Evolutionary conservation across 495 filamentous ascomycete species (phyloP).

Genomic region (Podospora pseudoanserina): DNA sequence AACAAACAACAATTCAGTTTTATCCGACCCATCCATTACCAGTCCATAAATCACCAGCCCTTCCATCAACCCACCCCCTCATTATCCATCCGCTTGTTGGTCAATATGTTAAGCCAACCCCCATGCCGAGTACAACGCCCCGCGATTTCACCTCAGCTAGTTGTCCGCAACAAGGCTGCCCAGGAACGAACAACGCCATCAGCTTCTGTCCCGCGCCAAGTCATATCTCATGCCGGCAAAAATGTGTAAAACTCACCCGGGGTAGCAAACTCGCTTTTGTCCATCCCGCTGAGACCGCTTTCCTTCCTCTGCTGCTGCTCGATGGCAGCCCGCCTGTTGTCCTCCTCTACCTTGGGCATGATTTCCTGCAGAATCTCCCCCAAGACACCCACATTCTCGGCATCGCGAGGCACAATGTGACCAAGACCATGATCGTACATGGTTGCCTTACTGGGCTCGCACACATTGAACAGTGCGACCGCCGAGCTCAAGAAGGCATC

Average conservation of each 20-base stretch:
- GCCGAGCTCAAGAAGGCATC: slow-evolving; percentile 53
- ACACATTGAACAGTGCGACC: slow-evolving; percentile 56
- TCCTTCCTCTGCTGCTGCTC: background rate
- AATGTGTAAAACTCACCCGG: background rate
- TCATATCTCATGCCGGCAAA: background rate
- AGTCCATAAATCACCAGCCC: background rate
- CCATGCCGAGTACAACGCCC: background rate
- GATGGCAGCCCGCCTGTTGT: background rate
- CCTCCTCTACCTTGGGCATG: slow-evolving; percentile 31
- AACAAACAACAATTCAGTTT: background rate
- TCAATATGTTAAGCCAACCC: background rate
- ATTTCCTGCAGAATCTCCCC: slow-evolving; percentile 31
- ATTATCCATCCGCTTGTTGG: background rate
- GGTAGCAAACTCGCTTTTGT: background rate
- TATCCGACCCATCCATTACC: background rate
- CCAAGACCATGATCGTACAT: slow-evolving; percentile 57
- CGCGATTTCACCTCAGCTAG: background rate
- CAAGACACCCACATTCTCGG: slow-evolving; percentile 44
- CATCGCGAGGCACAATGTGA: slow-evolving; percentile 51
- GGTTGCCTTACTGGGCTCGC: slow-evolving; percentile 45
- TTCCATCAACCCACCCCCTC: background rate
- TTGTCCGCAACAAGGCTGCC: background rate
- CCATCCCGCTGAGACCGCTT: background rate
- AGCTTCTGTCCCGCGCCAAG: background rate
- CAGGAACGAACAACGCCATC: background rate